Evolutionary conservation across 768 basidiomycete species (phyloP), one percentile per base, ranked within the genome.

Genomic region (Rhizopogon sp.): DNA sequence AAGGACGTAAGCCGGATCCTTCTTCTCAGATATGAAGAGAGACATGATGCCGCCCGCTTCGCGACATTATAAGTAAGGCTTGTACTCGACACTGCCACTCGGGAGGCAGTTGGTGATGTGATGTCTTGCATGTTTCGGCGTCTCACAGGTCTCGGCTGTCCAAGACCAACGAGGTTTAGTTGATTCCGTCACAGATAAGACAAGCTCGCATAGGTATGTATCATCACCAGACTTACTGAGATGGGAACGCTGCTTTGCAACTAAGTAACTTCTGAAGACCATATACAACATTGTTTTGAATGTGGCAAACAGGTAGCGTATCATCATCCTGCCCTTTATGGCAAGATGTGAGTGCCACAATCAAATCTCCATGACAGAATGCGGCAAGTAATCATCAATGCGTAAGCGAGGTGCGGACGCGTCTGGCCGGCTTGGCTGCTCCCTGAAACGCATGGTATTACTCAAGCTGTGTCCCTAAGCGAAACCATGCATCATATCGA

Each of bases 21-120:
- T 45, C 28, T 31, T 16, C 41, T 22, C 17, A 41, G 17, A 54
- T 60, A 58, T 46, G 56, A 40, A n/a, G 11, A 49, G 10, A 11
- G 11, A 37, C 31, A 37, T 13, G 53, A 62, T 50, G 57, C 60
- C 59, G 62, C 57, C 58, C 57, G 46, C 33, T 40, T 17, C 40
- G 41, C 55, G 54, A 44, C 33, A 54, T 31, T 59, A 60, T 61
- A 56, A 61, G 28, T 50, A 56, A 40, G 43, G 54, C 35, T 42
- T 2, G 20, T 40, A 50, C 22, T 2, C 6, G 16, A 29, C 67
- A 69, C 60, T 28, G 68, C 68, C 68, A 70, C 58, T 46, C 31
- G 25, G 41, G 16, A 39, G 20, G 20, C 28, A 33, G 20, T 17
- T n/a, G 37, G 8, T n/a, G n/a, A 22, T 49, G 31, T 5, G 9